Percentiles rank a stretch among this genome's conserved stretches.
Evolutionary conservation across 208 protist species (phyloP).

Genomic region (Lotmaria passim): DNA sequence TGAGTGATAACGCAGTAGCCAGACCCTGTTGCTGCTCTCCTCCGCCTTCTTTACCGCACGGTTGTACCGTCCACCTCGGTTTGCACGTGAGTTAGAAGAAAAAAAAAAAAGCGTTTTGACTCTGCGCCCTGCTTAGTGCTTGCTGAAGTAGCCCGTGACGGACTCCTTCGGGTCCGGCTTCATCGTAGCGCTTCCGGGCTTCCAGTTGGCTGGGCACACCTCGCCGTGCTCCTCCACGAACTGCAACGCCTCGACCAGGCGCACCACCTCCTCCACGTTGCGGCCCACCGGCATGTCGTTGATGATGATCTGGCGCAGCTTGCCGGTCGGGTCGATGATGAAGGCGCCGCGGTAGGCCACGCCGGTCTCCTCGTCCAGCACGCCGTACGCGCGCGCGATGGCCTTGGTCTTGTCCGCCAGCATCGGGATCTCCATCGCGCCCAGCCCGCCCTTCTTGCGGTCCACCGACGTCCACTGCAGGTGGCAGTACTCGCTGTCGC

Average conservation of each 20-base stretch:
- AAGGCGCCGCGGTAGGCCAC: constrained; percentile 93
- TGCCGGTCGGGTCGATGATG: constrained; percentile 95
- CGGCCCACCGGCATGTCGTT: constrained; percentile 97
- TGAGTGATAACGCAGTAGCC: too few relatives aligned
- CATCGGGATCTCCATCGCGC: constrained; percentile 95
- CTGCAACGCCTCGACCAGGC: constrained; percentile 96
- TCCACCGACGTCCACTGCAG: constrained; percentile 95
- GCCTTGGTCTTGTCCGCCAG: constrained; percentile 95
- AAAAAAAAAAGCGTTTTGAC: too few relatives aligned
- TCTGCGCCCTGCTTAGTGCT: too few relatives aligned
- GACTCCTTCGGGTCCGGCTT: constrained; percentile 92
- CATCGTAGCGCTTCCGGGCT: constrained; percentile 89
- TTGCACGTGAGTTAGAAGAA: too few relatives aligned
- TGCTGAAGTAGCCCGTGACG: constrained; percentile 35
- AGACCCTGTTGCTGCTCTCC: too few relatives aligned
- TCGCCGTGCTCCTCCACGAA: constrained; percentile 95
- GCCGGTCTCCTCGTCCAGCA: constrained; percentile 92
- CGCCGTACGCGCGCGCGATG: constrained; percentile 93
- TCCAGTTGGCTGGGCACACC: constrained; percentile 96
- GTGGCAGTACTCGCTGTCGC: constrained; percentile 97
- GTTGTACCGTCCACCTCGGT: too few relatives aligned
- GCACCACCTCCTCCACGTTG: constrained; percentile 94
- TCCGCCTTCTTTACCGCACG: too few relatives aligned
- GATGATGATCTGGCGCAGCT: constrained; percentile 93
- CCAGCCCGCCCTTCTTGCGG: constrained; percentile 97